These are phyloP conservation scores for Aspergillus aculeatus DNA, from an alignment of 2,329 filamentous ascomycete genomes.

Conservation along the genomic window DNA sequence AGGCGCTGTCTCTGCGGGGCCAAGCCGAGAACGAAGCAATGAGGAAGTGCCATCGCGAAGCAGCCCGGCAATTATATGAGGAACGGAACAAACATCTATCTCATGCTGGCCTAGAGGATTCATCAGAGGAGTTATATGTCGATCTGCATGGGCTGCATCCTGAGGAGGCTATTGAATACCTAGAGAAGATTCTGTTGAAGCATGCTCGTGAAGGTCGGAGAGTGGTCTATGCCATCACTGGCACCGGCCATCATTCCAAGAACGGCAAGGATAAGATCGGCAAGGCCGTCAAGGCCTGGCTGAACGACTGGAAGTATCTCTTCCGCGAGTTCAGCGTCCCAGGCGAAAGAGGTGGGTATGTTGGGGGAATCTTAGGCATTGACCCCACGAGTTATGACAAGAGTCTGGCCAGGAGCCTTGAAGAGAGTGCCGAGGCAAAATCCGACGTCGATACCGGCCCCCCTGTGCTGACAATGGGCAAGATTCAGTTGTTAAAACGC, in stretches of 20 bases:
- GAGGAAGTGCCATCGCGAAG: constrained; percentile 94
- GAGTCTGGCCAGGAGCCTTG: constrained; percentile 29
- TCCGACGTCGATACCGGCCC: constrained; percentile 27
- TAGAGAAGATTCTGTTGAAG: constrained; percentile 82
- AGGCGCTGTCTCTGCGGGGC: constrained; percentile 87
- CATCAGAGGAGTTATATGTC: constrained; percentile 76
- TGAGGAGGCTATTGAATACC: constrained; percentile 92
- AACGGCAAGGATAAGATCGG: constrained; percentile 99
- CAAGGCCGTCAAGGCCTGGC: constrained; percentile 83
- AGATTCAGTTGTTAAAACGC: constrained; percentile 48
- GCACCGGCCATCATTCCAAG: constrained; percentile 95
- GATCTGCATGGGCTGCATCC: constrained; percentile 98
- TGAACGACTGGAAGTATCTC: constrained; percentile 93
- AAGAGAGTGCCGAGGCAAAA: constrained; percentile 24
- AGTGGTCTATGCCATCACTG: constrained; percentile 92
- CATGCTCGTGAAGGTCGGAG: constrained; percentile 67
- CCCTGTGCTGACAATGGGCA: constrained; percentile 39
- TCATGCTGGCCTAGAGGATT: constrained; percentile 42
- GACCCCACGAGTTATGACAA: constrained; percentile 61
- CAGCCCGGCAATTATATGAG: constrained; percentile 87
- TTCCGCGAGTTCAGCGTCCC: constrained; percentile 96
- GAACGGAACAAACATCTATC: constrained; percentile 75
- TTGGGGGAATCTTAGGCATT: constrained; percentile 64
- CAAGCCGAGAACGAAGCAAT: constrained; percentile 97
- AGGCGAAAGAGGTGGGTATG: constrained; percentile 80